Evolutionary conservation across 208 protist genomes (phyloP).

Genomic region (Crithidia sp.): DNA sequence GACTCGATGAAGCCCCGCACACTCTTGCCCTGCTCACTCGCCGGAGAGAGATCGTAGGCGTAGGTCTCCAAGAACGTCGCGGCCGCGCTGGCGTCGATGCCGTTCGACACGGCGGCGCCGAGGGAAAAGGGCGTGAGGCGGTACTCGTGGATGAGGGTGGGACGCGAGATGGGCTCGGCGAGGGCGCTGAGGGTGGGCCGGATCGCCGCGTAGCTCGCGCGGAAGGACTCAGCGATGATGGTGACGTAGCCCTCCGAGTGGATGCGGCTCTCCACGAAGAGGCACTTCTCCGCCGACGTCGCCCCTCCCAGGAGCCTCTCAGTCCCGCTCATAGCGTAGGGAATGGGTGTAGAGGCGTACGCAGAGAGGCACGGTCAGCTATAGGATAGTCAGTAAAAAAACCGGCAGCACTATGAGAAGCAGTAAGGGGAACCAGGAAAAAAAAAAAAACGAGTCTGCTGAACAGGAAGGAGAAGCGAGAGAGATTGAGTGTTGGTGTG

Average conservation of each 20-base stretch:
- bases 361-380: too few species aligned
- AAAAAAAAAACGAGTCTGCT: not conserved
- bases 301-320: not conserved
- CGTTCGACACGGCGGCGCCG: conserved; percentile 96
- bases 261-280: conserved; percentile 72
- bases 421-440: not conserved
- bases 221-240: conserved; percentile 80
- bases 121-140: conserved; percentile 97
- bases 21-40: conserved; percentile 8
- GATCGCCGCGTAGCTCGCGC: conserved; percentile 50
- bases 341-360: too few species aligned
- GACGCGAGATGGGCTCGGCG: conserved; percentile 95
- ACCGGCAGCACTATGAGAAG: not conserved
- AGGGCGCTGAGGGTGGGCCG: conserved; percentile 68
- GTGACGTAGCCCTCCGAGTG: conserved; percentile 53
- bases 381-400: too few species aligned
- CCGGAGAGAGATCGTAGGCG: conserved; percentile 68
- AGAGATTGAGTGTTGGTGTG: too few species aligned
- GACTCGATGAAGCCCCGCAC: conserved; percentile 68
- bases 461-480: too few species aligned
- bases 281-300: conserved; percentile 36
- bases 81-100: conserved; percentile 90
- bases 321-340: not conserved
- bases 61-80: conserved; percentile 82
- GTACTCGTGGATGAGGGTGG: conserved; percentile 97